phyloP scores from a whole-genome alignment of 1,284 basidiomycete species.

The Cutaneotrichosporon cavernicola region DNA sequence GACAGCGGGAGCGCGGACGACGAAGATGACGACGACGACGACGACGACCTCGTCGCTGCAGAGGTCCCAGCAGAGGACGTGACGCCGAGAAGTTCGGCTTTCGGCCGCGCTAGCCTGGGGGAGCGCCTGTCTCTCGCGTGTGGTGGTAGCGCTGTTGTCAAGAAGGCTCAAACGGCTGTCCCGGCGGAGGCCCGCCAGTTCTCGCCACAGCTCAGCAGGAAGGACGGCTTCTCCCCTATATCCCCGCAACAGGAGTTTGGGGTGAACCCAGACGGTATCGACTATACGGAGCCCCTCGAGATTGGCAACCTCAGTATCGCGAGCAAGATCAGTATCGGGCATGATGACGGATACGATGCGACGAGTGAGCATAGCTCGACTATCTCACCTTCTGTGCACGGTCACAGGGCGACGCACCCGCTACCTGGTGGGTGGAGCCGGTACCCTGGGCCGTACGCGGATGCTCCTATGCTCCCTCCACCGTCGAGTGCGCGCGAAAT shows the following conservation, averaged over 20 bases:
- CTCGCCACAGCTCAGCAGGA: slow-evolving; percentile 1
- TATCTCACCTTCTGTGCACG: neutral
- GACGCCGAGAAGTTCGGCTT: slow-evolving; percentile 7
- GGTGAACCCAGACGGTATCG: slow-evolving; percentile 12
- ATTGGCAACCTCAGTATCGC: slow-evolving; percentile 17
- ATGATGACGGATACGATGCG: slow-evolving; percentile 15
- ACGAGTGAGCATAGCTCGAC: slow-evolving; percentile 8
- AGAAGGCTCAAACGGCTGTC: neutral
- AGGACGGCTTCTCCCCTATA: neutral
- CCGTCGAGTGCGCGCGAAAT: slow-evolving; percentile 14
- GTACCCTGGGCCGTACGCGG: neutral
- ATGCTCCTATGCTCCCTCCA: neutral
- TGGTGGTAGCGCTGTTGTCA: slow-evolving; percentile 4
- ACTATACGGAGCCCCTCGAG: slow-evolving; percentile 24
- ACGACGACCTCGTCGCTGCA: slow-evolving; percentile 16
- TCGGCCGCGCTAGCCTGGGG: slow-evolving; percentile 16
- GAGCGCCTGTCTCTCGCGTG: slow-evolving; percentile 17
- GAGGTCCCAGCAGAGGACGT: neutral
- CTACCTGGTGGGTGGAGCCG: neutral
- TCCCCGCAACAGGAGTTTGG: slow-evolving; percentile 4
- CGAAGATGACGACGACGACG: slow-evolving; percentile 20
- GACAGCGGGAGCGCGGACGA: slow-evolving; percentile 13
- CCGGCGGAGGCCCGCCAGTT: neutral
- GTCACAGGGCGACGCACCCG: neutral
- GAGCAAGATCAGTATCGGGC: neutral